A percentile compares a stretch with the other conserved stretches of the same genome.
Evolutionary conservation across 2,329 filamentous ascomycete species (phyloP).

Genomic region (Ceratocystis lukuohia): DNA sequence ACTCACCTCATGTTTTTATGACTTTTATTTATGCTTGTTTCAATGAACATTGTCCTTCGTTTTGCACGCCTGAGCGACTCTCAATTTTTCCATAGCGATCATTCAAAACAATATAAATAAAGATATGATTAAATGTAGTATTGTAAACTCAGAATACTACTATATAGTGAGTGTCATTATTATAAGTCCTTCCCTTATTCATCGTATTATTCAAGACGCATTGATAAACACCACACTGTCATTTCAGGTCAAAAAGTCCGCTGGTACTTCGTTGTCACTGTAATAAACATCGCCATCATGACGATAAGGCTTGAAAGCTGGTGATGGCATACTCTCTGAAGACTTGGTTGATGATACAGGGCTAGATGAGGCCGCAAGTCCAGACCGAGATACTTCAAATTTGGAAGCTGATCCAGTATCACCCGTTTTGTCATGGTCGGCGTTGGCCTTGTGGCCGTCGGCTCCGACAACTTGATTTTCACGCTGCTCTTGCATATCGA

Average conservation of each 20-base stretch:
- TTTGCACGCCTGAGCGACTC: background rate
- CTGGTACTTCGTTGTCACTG: slow-evolving; percentile 33
- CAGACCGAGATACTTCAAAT: slow-evolving; percentile 20
- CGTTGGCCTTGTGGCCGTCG: background rate
- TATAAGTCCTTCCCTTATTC: too few relatives aligned
- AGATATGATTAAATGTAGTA: background rate
- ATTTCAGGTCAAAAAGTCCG: slow-evolving; percentile 25
- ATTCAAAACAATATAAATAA: background rate
- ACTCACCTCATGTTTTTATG: slow-evolving; percentile 1
- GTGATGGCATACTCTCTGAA: slow-evolving; percentile 15
- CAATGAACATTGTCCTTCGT: slow-evolving; percentile 1
- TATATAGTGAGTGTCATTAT: too few relatives aligned
- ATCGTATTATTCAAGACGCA: too few relatives aligned
- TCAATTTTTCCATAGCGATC: too few relatives aligned
- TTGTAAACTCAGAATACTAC: too few relatives aligned
- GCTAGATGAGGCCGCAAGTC: background rate
- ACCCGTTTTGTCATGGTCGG: background rate
- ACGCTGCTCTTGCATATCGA: background rate
- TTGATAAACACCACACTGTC: too few relatives aligned
- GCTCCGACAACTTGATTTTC: background rate
- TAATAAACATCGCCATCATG: slow-evolving; percentile 23
- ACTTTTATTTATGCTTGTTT: slow-evolving; percentile 6
- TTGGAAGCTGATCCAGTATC: background rate
- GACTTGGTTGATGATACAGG: slow-evolving; percentile 12
- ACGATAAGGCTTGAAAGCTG: slow-evolving; percentile 17